Conservation (phyloP, 78 protist genomes). For the Acrasis kona region DNA sequence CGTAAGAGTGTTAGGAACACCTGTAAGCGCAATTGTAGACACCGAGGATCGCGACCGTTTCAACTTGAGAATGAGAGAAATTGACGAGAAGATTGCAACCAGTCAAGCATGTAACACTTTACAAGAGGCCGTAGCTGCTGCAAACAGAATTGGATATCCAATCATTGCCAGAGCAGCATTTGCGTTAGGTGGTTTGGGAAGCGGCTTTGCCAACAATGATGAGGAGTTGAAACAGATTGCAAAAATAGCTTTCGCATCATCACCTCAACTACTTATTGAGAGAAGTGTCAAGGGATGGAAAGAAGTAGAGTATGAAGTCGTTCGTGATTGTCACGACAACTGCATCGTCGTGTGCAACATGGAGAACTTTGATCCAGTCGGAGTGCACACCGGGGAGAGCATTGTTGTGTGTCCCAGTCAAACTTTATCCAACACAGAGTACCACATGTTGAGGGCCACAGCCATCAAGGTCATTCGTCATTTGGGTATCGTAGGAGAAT, state of each 20-base stretch:
- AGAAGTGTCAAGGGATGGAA: conserved; percentile 93
- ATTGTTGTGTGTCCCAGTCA: conserved; percentile 97
- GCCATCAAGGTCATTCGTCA: conserved; percentile 84
- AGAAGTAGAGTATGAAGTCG: conserved; percentile 97
- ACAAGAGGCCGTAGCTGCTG: conserved; percentile 51
- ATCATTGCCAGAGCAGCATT: conserved; percentile 90
- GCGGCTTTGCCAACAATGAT: conserved; percentile 79
- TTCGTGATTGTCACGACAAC: conserved; percentile 90
- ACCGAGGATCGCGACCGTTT: conserved; percentile 95
- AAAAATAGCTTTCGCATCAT: conserved; percentile 54
- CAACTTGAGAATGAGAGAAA: conserved; percentile 59
- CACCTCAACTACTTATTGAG: conserved; percentile 86
- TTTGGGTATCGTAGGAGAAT: conserved; percentile 95
- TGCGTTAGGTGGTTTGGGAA: conserved; percentile 95
- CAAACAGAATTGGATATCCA: conserved; percentile 67
- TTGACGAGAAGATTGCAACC: conserved; percentile 71
- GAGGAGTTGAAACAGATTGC: conserved; percentile 48
- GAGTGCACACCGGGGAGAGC: conserved; percentile 98
- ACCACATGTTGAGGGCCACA: conserved; percentile 82
- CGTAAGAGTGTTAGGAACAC: conserved; percentile 87
- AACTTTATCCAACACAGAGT: conserved; percentile 86
- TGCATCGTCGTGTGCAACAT: conserved; percentile 98
- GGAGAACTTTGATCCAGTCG: conserved; percentile 96
- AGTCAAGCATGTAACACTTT: conserved; percentile 44
- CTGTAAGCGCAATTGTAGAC: conserved; percentile 57